phyloP scores from a whole-genome alignment of 345 rosid genomes.

The Isatis tinctoria region DNA sequence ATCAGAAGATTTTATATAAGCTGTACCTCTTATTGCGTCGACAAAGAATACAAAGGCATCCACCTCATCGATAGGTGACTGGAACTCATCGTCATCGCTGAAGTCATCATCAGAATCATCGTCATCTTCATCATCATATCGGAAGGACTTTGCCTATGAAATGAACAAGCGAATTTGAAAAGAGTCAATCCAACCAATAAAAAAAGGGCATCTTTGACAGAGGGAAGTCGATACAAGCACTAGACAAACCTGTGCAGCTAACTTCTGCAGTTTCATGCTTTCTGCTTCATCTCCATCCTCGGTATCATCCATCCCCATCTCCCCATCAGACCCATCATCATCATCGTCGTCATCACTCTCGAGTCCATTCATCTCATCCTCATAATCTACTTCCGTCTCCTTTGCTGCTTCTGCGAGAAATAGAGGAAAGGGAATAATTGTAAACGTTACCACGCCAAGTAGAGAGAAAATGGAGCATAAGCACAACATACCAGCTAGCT shows the following conservation, averaged over 20 bases:
- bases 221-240: constrained; percentile 1
- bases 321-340: constrained; percentile 83
- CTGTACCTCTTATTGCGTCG: constrained; percentile 77
- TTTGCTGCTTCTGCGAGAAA: constrained; percentile 72
- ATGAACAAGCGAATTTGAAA: neutral
- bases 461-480: neutral
- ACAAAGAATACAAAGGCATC: constrained; percentile 94
- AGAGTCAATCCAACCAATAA: neutral
- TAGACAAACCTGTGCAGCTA: constrained; percentile 80
- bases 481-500: constrained; percentile 74
- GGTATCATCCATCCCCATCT: constrained; percentile 90
- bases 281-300: constrained; percentile 98
- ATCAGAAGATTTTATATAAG: neutral
- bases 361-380: constrained; percentile 93
- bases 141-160: constrained; percentile 64
- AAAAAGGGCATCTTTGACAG: neutral
- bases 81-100: constrained; percentile 90
- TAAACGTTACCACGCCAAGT: constrained; percentile 1
- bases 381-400: constrained; percentile 74
- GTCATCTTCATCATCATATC: constrained; percentile 51
- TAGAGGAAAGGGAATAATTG: neutral
- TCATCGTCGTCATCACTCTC: constrained; percentile 80
- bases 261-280: constrained; percentile 65
- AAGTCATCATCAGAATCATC: constrained; percentile 80
- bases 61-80: constrained; percentile 94